phyloP scores from a whole-genome alignment of 768 basidiomycete genomes.

The Cystofilobasidium ferigula region DNA sequence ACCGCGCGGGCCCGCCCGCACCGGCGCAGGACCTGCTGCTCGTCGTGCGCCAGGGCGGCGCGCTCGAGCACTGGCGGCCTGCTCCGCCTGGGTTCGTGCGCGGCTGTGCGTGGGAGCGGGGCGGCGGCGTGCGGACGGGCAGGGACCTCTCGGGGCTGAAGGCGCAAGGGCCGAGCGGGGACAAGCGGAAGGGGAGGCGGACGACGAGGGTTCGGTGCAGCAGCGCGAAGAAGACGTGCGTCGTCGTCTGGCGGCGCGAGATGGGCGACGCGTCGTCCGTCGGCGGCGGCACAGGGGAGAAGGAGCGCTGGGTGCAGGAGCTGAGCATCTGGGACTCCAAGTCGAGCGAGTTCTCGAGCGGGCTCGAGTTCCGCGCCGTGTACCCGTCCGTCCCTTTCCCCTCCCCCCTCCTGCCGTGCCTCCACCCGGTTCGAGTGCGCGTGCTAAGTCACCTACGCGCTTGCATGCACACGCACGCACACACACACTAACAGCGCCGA shows the following conservation, averaged over 20 bases:
- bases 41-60: slow-evolving; percentile 63
- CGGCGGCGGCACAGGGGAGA: no score
- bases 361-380: slow-evolving; percentile 60
- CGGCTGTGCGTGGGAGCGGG: not conserved
- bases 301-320: slow-evolving; percentile 40
- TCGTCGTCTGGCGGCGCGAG: slow-evolving; percentile 34
- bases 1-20: not conserved
- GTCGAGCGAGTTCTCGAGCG: slow-evolving; percentile 83
- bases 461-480: not conserved
- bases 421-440: not conserved
- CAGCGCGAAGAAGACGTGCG: slow-evolving; percentile 78
- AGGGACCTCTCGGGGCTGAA: slow-evolving; percentile 49
- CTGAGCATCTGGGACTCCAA: slow-evolving; percentile 94
- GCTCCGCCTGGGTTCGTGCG: slow-evolving; percentile 38
- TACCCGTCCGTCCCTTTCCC: slow-evolving; percentile 45
- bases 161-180: slow-evolving; percentile 38
- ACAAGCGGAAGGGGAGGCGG: not conserved
- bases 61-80: slow-evolving; percentile 76
- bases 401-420: not conserved
- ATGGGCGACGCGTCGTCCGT: not conserved
- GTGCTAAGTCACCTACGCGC: not conserved
- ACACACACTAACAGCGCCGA: slow-evolving; percentile 25
- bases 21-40: slow-evolving; percentile 54
- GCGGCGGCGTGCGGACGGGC: slow-evolving; percentile 42
- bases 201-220: slow-evolving; percentile 56